Percentiles rank a stretch among this genome's conserved stretches.
phyloP scores from a whole-genome alignment of 2,329 filamentous ascomycete species.

The Chrysoporthe puriensis region DNA sequence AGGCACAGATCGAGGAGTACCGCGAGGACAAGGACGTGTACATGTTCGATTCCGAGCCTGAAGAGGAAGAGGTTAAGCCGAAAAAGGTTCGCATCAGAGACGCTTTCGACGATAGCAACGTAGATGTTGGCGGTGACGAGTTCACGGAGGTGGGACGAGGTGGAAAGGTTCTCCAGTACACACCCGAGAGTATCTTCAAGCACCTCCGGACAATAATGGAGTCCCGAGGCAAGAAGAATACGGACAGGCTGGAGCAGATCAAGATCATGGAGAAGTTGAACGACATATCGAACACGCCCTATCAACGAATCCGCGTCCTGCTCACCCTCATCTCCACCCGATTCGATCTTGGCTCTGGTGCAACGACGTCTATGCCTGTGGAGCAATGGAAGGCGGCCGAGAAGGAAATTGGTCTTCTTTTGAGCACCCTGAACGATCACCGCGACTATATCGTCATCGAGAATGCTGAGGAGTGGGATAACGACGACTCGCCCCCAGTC shows the following conservation, averaged over 20 bases:
- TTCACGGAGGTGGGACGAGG: conserved; percentile 89
- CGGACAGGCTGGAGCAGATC: conserved; percentile 92
- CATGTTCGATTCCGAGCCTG: conserved; percentile 78
- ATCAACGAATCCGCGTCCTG: conserved; percentile 91
- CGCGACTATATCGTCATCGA: conserved; percentile 85
- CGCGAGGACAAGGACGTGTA: conserved; percentile 82
- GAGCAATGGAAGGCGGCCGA: conserved; percentile 98
- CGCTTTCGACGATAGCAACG: conserved; percentile 48
- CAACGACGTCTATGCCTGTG: conserved; percentile 81
- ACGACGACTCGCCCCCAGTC: conserved; percentile 89
- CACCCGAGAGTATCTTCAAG: conserved; percentile 97
- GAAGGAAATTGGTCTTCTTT: conserved; percentile 77
- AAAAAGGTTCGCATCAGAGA: conserved; percentile 56
- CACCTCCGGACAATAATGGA: conserved; percentile 92
- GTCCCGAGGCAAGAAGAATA: conserved; percentile 98
- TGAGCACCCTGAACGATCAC: conserved; percentile 79
- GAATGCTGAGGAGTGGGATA: conserved; percentile 96
- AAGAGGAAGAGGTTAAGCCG: conserved; percentile 64
- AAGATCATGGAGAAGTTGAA: conserved; percentile 94
- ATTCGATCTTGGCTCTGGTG: conserved; percentile 85
- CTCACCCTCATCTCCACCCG: conserved; percentile 89
- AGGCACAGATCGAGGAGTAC: conserved; percentile 85
- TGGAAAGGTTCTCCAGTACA: conserved; percentile 88
- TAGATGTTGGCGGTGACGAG: conserved; percentile 74
- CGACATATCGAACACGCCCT: conserved; percentile 87